These are phyloP conservation scores for Vararia minispora DNA, from an alignment of 768 basidiomycete genomes.

Conservation along the genomic window DNA sequence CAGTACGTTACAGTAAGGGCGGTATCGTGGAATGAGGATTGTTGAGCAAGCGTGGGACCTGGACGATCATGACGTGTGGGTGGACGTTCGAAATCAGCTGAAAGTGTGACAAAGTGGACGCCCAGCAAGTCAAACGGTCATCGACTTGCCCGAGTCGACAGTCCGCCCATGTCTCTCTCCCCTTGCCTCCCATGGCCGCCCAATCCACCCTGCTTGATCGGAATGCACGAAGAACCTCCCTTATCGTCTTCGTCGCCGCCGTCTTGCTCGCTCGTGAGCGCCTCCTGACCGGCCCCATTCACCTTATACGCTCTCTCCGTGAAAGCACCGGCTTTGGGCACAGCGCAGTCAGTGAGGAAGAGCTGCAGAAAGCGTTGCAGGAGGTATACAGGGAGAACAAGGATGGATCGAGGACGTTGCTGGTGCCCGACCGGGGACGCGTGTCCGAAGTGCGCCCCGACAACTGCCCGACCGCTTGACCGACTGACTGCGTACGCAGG, in stretches of 20 bases:
- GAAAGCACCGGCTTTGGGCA: background rate
- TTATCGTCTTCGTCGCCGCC: slow-evolving; percentile 5
- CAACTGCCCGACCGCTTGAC: background rate
- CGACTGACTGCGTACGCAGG: slow-evolving; percentile 17
- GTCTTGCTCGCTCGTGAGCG: slow-evolving; percentile 6
- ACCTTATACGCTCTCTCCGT: slow-evolving; percentile 4
- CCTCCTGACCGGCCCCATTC: slow-evolving; percentile 9
- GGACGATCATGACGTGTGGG: too few relatives aligned
- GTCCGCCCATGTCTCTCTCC: too few relatives aligned
- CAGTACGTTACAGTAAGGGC: too few relatives aligned
- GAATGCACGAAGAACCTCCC: too few relatives aligned
- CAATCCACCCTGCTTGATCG: too few relatives aligned
- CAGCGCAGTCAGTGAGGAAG: slow-evolving; percentile 21
- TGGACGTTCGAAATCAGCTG: too few relatives aligned
- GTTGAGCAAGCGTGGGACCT: too few relatives aligned
- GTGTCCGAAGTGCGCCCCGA: slow-evolving; percentile 44
- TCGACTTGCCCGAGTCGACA: too few relatives aligned
- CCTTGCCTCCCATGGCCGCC: too few relatives aligned
- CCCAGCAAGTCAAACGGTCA: too few relatives aligned
- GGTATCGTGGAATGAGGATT: too few relatives aligned
- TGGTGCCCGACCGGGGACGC: slow-evolving; percentile 53
- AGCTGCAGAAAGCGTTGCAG: slow-evolving; percentile 39
- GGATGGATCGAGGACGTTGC: slow-evolving; percentile 50
- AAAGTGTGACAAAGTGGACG: too few relatives aligned
- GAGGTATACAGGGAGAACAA: slow-evolving; percentile 50